Percentiles rank a stretch among this genome's conserved stretches.
Evolutionary conservation across 768 basidiomycete species (phyloP).

Genomic region (Russula sp.): DNA sequence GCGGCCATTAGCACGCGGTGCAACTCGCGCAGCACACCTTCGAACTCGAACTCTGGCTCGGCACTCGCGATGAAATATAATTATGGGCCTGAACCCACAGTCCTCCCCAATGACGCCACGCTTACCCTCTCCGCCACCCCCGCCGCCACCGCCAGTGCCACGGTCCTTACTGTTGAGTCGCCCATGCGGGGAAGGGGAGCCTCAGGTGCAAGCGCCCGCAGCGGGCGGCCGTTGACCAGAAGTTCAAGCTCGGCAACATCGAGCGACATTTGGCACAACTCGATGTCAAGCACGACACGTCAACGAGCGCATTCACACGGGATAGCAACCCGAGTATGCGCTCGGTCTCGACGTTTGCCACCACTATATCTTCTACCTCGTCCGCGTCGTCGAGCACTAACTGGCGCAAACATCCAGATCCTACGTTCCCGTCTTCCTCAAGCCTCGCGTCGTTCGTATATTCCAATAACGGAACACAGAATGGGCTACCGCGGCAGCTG

Average conservation of each 20-base stretch:
- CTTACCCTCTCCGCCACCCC: background rate
- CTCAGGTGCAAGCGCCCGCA: conserved; percentile 46
- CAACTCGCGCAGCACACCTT: conserved; percentile 7
- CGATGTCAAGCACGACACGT: too few relatives aligned
- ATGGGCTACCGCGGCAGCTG: too few relatives aligned
- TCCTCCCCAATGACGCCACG: conserved; percentile 21
- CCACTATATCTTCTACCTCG: conserved; percentile 76
- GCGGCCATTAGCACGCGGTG: background rate
- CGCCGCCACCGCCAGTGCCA: background rate
- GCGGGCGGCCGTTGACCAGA: conserved; percentile 46
- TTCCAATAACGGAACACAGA: too few relatives aligned
- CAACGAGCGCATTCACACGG: conserved; percentile 32
- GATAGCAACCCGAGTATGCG: conserved; percentile 66
- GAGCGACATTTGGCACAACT: too few relatives aligned
- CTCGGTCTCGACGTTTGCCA: conserved; percentile 74
- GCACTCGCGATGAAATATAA: conserved; percentile 48
- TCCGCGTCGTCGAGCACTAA: conserved; percentile 54
- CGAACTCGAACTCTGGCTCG: conserved; percentile 29
- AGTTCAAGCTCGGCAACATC: conserved; percentile 45
- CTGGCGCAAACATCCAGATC: conserved; percentile 45
- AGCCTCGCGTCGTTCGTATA: too few relatives aligned
- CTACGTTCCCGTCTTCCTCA: background rate
- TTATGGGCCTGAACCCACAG: conserved; percentile 39
- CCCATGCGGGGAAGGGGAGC: background rate
- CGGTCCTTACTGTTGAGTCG: background rate